A percentile compares a stretch with the other conserved stretches of the same genome.
phyloP scores from a whole-genome alignment of 106 monocot genomes.

The Vanilla planifolia region DNA sequence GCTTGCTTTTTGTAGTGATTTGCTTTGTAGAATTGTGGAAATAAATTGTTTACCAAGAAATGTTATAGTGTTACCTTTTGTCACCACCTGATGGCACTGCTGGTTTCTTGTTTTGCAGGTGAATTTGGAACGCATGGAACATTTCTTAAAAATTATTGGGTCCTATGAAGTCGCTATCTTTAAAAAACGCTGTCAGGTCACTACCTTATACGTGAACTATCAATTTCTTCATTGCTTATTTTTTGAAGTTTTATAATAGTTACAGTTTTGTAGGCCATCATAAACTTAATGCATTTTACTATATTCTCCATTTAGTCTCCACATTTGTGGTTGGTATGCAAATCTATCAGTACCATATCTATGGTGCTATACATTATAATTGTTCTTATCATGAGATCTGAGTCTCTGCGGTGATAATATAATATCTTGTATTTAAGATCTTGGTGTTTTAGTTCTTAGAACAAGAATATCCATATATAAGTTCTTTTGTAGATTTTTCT shows the following conservation, averaged over 20 bases:
- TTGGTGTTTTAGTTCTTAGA: background rate
- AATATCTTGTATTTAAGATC: no score
- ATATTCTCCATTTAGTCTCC: no score
- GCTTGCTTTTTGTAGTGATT: no score
- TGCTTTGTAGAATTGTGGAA: no score
- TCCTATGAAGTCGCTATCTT: conserved; percentile 31
- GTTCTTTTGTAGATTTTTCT: background rate
- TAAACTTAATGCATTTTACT: no score
- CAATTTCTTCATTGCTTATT: background rate
- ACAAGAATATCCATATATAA: background rate
- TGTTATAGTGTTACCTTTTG: background rate
- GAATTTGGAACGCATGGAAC: conserved; percentile 30
- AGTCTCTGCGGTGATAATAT: no score
- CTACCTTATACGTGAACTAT: background rate
- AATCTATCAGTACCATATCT: no score
- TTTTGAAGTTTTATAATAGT: background rate
- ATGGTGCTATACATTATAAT: no score
- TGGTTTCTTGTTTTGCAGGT: conserved; percentile 18
- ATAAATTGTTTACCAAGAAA: background rate
- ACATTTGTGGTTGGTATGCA: no score
- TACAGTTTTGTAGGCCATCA: no score
- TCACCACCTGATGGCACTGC: background rate
- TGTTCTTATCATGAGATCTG: no score
- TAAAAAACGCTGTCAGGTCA: conserved; percentile 22
- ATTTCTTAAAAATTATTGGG: conserved; percentile 29